Evolutionary conservation across 2,329 filamentous ascomycete species (phyloP).

Genomic region (Exophiala lecanii-corni): DNA sequence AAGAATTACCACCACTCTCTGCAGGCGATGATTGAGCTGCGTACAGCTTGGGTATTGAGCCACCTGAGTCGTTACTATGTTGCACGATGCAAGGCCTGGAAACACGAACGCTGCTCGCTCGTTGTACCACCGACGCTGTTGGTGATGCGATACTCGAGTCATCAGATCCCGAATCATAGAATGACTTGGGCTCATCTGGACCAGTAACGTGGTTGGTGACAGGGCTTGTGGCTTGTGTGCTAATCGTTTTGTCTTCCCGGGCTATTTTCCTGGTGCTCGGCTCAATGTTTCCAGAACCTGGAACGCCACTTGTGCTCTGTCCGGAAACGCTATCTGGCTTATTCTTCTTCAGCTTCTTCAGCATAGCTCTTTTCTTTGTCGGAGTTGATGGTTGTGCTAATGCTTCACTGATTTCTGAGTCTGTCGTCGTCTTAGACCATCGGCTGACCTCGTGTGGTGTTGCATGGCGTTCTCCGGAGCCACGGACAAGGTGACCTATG

Average conservation of each 20-base stretch:
- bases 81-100: slow-evolving; percentile 21
- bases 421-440: slow-evolving; percentile 22
- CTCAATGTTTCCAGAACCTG: slow-evolving; percentile 19
- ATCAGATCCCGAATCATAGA: slow-evolving; percentile 20
- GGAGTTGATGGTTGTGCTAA: background rate
- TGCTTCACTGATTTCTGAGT: slow-evolving; percentile 18
- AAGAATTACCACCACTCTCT: background rate
- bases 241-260: background rate
- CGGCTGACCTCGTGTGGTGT: slow-evolving; percentile 17
- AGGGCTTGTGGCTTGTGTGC: background rate
- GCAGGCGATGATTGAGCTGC: slow-evolving; percentile 5
- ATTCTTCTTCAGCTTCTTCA: slow-evolving; percentile 13
- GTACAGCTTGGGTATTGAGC: slow-evolving; percentile 16
- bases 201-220: slow-evolving; percentile 5
- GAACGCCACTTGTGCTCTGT: slow-evolving; percentile 14
- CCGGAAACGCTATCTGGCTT: slow-evolving; percentile 13
- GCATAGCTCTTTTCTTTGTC: slow-evolving; percentile 1
- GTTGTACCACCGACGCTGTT: slow-evolving; percentile 18
- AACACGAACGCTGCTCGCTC: slow-evolving; percentile 27
- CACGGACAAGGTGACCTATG: slow-evolving; percentile 10
- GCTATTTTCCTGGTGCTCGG: slow-evolving; percentile 12
- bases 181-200: slow-evolving; percentile 13
- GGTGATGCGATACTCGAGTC: slow-evolving; percentile 16
- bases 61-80: slow-evolving; percentile 18
- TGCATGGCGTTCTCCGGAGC: slow-evolving; percentile 8